Base-by-base conservation (phyloP, 139 green algal genomes). In the Spirogloea muscicola region DNA sequence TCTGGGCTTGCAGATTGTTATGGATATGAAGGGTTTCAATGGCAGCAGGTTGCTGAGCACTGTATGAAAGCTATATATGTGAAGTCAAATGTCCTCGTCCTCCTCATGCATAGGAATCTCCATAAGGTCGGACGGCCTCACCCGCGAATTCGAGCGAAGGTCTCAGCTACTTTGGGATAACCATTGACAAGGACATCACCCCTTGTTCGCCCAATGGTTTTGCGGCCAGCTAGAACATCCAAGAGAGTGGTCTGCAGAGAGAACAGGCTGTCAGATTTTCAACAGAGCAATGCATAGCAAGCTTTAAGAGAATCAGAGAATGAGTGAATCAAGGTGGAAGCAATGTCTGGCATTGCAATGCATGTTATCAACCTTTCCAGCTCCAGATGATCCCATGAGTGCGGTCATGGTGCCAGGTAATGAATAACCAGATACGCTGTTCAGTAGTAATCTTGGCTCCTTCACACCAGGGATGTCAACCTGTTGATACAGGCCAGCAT, bases 201-300 rank as follows among this genome's bases (percentile, higher is more conserved):
- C 5, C 4, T 63, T 0, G 44, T 80, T 3, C 57, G 40, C 1
- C 78, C 78, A 3, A 49, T 65, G 29, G 68, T 77, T 37, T 84
- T 84, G 29, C 79, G 65, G 6, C 79, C 71, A 10, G 72, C 63
- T 48, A 84, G 64, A 43, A 81, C 63, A 67, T 84, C 79, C 33
- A 84, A 55, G 25, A 86, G 37, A 0, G 80, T 86, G 0, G 80
- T 86, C 70, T 76, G n/a, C n/a, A n/a, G n/a, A n/a, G n/a, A n/a
- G n/a, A n/a, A n/a, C n/a, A n/a, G n/a, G n/a, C n/a, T n/a, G n/a
- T n/a, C n/a, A n/a, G n/a, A n/a, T n/a, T n/a, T n/a, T n/a, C n/a
- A n/a, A n/a, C n/a, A n/a, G n/a, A n/a, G n/a, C n/a, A n/a, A n/a
- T n/a, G n/a, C n/a, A n/a, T n/a, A n/a, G n/a, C n/a, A n/a, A n/a